Conservation (phyloP, 1,139 yeast species). For the Nakaseomyces nivariensis region DNA sequence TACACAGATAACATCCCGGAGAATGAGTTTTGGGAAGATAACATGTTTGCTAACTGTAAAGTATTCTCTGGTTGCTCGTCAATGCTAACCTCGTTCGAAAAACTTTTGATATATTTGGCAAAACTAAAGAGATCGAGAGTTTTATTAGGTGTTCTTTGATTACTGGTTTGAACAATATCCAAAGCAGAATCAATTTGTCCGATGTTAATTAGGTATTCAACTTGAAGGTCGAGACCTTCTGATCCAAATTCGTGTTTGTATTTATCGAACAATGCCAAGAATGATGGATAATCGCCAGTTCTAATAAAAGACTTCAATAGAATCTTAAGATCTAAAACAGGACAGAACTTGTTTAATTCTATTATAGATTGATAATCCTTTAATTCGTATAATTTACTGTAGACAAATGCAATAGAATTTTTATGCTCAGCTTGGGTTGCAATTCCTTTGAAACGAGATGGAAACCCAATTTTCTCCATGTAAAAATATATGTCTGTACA, state of each 20-base stretch:
- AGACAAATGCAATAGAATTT: conserved; percentile 17
- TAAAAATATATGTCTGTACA: conserved; percentile 10
- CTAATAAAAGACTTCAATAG: conserved; percentile 23
- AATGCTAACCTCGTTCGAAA: conserved; percentile 7
- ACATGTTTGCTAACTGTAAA: conserved; percentile 25
- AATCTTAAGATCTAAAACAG: conserved; percentile 18
- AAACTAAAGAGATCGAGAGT: conserved; percentile 20
- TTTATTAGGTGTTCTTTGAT: conserved; percentile 12
- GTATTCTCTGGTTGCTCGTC: conserved; percentile 17
- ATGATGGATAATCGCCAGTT: conserved; percentile 17
- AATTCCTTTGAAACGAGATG: conserved; percentile 21
- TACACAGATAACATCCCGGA: conserved; percentile 17
- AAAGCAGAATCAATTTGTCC: conserved; percentile 18
- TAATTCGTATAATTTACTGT: conserved; percentile 14
- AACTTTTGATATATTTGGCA: conserved; percentile 21
- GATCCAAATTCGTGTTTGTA: conserved; percentile 11
- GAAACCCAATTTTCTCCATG: conserved; percentile 19
- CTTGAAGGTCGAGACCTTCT: conserved; percentile 11
- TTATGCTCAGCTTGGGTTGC: conserved; percentile 23
- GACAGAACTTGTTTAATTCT: conserved; percentile 18
- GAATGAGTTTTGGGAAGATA: conserved; percentile 18
- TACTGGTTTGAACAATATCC: conserved; percentile 7
- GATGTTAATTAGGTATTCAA: conserved; percentile 21
- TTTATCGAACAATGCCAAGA: conserved; percentile 12
- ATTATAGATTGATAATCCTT: conserved; percentile 16